phyloP scores from a whole-genome alignment of 116 monocot species.

The Zostera marina region DNA sequence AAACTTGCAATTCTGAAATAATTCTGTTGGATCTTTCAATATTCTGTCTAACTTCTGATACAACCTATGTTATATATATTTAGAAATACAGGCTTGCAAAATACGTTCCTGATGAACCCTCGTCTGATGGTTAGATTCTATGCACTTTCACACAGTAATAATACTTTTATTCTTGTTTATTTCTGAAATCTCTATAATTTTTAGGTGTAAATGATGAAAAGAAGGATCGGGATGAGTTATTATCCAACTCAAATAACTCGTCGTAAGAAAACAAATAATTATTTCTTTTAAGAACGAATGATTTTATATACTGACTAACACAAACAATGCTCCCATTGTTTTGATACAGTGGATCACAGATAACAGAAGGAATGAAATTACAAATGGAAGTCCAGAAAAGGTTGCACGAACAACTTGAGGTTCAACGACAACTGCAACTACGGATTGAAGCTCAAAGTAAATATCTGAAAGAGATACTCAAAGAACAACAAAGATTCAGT shows the following conservation, averaged over 20 bases:
- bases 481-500: constrained; percentile 44
- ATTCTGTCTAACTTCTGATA: not conserved
- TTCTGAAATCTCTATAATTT: constrained; percentile 3
- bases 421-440: constrained; percentile 70
- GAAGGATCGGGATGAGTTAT: constrained; percentile 36
- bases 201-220: constrained; percentile 37
- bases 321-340: not conserved
- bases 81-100: constrained; percentile 81
- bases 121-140: constrained; percentile 36
- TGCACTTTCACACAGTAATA: not conserved
- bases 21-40: not conserved
- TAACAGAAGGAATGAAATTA: constrained; percentile 80
- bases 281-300: not conserved
- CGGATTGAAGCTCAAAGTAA: constrained; percentile 77
- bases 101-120: constrained; percentile 48
- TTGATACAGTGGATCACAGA: constrained; percentile 16
- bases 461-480: constrained; percentile 67
- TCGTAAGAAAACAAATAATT: constrained; percentile 34
- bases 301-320: not conserved
- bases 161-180: not conserved
- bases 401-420: constrained; percentile 90
- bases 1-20: not conserved
- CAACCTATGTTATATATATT: not conserved
- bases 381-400: constrained; percentile 98
- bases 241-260: constrained; percentile 35